Percentiles rank a stretch among this genome's conserved stretches.
Evolutionary conservation across 768 basidiomycete genomes (phyloP).

Genomic region (Suillus sp.): DNA sequence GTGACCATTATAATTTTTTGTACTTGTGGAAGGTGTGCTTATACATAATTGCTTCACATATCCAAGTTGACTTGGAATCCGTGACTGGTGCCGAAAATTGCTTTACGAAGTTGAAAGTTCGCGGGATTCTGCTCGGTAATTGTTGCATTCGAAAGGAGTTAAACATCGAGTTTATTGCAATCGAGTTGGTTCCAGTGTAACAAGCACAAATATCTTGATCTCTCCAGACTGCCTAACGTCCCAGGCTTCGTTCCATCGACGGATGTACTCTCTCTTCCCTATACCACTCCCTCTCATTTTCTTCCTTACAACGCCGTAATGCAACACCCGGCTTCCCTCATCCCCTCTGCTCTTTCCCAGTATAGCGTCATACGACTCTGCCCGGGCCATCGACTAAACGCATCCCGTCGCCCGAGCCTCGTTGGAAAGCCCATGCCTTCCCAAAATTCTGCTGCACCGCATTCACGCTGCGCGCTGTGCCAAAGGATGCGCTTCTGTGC

Average conservation of each 20-base stretch:
- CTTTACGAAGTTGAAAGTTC: neutral
- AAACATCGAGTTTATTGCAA: no score
- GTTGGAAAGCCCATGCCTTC: neutral
- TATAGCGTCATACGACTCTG: neutral
- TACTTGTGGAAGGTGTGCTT: slow-evolving; percentile 26
- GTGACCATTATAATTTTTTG: slow-evolving; percentile 37
- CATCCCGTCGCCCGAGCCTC: slow-evolving; percentile 1
- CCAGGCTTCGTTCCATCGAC: slow-evolving; percentile 1
- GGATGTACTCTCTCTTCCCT: neutral
- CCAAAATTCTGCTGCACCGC: slow-evolving; percentile 3
- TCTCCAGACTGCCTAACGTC: slow-evolving; percentile 17
- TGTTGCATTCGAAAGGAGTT: no score
- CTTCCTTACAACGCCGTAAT: neutral
- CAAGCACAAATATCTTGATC: slow-evolving; percentile 14
- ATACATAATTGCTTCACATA: slow-evolving; percentile 32
- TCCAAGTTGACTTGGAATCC: slow-evolving; percentile 10
- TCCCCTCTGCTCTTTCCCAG: slow-evolving; percentile 5
- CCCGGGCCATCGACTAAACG: neutral
- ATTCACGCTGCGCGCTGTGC: slow-evolving; percentile 8
- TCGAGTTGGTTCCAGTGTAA: no score
- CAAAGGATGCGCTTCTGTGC: slow-evolving; percentile 1
- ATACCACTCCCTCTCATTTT: neutral
- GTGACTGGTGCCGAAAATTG: neutral
- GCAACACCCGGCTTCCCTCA: slow-evolving; percentile 3
- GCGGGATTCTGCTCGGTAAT: no score